Base-by-base conservation (phyloP, 805 yeast genomes). In the Starmerella apicola region DNA sequence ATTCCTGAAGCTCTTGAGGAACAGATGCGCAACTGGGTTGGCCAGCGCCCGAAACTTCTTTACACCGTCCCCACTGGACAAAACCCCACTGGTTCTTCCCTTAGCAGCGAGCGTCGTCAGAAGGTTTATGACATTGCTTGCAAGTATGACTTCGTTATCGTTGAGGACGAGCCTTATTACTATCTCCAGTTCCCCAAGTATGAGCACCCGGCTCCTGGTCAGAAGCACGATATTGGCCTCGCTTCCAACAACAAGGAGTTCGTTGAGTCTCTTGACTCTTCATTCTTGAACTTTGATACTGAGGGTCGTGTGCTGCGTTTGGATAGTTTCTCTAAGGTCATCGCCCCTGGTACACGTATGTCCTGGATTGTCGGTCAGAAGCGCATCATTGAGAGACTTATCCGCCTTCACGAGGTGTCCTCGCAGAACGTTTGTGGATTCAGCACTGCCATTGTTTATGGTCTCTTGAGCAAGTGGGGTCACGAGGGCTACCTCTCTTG, bases 161-260 rank as follows among this genome's bases (percentile, higher is more conserved):
- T 88, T 38, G 98, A 88, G 66, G 98, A 88, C 61, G 98, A 91
- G 64, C 98, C 98, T 40, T 88, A 88, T 74, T 88, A 83, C 68
- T 88, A 84, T 68, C 67, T 88, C 59, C 98, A 88, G 65, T 84
- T 88, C 94, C 88, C 81, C 44, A 58, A 70, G 36, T 91, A 83
- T 67, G 20, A 22, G 28, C 38, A 26, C 34, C 34, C 44, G 10
- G 47, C 29, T 25, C 58, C 51, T 57, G 67, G 66, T 63, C 67
- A 51, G 36, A 54, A 61, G 50, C 56, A 51, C 30, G 49, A 45
- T 22, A 34, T 37, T 13, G 35, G 33, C 29, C 40, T 34, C 18
- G 46, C 46, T 7, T n/a, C 45, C 12, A 50, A 66, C 36, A 91
- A 79, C 56, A 76, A 79, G 23, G 78, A 72, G 47, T 81, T 85